Evolutionary conservation across 164 flowering plant species (phyloP), one percentile per base, ranked within the genome.

Genomic region (Umbilicus rupestris): DNA sequence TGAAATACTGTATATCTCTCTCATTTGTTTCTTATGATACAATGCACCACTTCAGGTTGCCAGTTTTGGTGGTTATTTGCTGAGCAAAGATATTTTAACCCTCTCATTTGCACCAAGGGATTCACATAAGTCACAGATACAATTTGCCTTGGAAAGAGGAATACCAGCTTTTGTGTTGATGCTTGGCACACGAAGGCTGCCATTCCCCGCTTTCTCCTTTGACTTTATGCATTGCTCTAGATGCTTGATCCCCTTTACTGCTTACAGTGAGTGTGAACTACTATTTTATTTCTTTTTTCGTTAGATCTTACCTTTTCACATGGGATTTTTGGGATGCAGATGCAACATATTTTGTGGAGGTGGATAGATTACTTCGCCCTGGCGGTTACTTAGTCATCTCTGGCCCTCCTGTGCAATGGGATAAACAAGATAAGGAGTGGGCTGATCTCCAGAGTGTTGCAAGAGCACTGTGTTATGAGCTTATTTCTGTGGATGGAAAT

Each of bases 51-150:
- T 83, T 66, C 80, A 95, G 99, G 99, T 95, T 68, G 99, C 99
- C 39, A 95, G 97, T 75, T 90, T 89, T 80, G 97, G 99, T 33
- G 99, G 97, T 1, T 87, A 80, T 73, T 69, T 92, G 63, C 84
- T 92, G 28, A 47, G 76, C 39, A 78, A 95, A 74, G 85, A 79
- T 50, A 81, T 95, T 71, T 74, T 87, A 64, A 80, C 97, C n/a
- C 78, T 94, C 55, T 94, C 99, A 29, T 92, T 95, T 84, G 99
- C 99, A 68, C 99, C 99, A 65, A 87, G 97, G 76, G 99, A 95
- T 82, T 89, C 99, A 59, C 96, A 95, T 75, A 92, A 95, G 75
- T 70, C 96, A 41, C 97, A 92, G 73, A 89, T 95, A 72, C 99
- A 95, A 63, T 92, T 95, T 79, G 99, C 99, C 0, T 47, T 95